These are phyloP conservation scores for Irpex sp. DNA, from an alignment of 1,284 basidiomycete species.

Conservation along the genomic window DNA sequence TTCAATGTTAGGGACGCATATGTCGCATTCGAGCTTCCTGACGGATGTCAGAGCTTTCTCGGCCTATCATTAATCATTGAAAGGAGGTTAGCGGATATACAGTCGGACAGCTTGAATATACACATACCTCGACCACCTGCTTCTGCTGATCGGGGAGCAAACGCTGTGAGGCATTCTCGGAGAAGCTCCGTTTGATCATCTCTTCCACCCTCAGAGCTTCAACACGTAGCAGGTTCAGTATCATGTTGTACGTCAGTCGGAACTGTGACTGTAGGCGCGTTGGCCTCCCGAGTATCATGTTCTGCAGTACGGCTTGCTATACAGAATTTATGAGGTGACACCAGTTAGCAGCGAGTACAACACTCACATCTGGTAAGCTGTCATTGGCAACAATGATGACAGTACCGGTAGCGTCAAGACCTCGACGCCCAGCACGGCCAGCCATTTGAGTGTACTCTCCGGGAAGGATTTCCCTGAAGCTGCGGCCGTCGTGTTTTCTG, in stretches of 20 bases:
- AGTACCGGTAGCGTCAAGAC: constrained; percentile 92
- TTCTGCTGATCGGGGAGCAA: constrained; percentile 92
- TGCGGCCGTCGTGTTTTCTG: constrained; percentile 93
- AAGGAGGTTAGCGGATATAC: neutral
- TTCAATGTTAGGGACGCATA: constrained; percentile 71
- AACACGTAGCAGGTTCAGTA: constrained; percentile 93
- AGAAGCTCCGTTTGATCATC: constrained; percentile 99
- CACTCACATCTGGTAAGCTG: constrained; percentile 79
- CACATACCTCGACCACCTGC: constrained; percentile 72
- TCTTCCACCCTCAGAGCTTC: constrained; percentile 97
- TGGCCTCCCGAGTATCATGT: constrained; percentile 93
- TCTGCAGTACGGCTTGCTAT: constrained; percentile 71
- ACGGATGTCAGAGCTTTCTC: constrained; percentile 72
- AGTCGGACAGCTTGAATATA: neutral
- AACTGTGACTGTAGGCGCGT: constrained; percentile 96
- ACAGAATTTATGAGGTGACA: neutral
- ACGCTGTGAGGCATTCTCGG: constrained; percentile 94
- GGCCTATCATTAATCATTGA: constrained; percentile 42
- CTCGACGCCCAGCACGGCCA: constrained; percentile 94
- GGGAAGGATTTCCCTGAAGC: constrained; percentile 86
- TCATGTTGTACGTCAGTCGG: constrained; percentile 99
- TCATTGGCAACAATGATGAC: constrained; percentile 90
- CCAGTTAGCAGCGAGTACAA: neutral
- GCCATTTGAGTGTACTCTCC: constrained; percentile 99
- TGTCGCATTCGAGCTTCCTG: constrained; percentile 65